Base-by-base conservation (phyloP, 1,139 yeast genomes). In the Saccharomyces hybrid region DNA sequence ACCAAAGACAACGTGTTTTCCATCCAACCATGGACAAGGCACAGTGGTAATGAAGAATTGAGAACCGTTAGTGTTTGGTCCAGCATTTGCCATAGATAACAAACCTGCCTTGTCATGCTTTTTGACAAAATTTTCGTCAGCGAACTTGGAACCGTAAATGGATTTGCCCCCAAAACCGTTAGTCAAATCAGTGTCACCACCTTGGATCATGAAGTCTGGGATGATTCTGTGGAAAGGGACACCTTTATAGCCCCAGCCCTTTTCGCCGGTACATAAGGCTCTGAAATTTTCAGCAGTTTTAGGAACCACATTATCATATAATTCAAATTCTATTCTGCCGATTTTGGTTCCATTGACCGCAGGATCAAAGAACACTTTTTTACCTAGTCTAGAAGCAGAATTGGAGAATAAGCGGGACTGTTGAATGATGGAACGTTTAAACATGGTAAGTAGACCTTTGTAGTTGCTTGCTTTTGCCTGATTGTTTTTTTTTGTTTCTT, bases 121-220 rank as follows among this genome's bases (percentile, higher is more conserved):
- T 77, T 84, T 79, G 68, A 74, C 60, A 71, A 90, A 90, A 83
- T 88, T 89, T 78, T 90, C 97, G 69, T 90, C 97, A 55, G 84
- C 81, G 72, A 90, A 90, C 75, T 83, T 86, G 69, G 77, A 79
- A 64, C 96, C 96, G 78, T 89, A 90, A 77, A 91, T 90, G 57
- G 96, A 87, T 78, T 88, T 88, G 72, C 97, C 96, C 71, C 97
- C 97, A 66, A 95, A 87, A 64, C 97, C 97, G 73, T 85, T 87
- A 69, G 89, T 85, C 71, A 85, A 79, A 73, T 96, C 89, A 78
- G 90, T 89, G 75, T 90, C 97, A 77, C 97, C 97, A 74, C 97
- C 97, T 78, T 90, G 97, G 73, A 90, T 81, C 97, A 90, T 90
- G 77, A 90, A 90, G 68, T 85, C 81, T 68, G 95, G 93, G 68